Evolutionary conservation across 768 basidiomycete species (phyloP).

Genomic region (Floccularia luteovirens): DNA sequence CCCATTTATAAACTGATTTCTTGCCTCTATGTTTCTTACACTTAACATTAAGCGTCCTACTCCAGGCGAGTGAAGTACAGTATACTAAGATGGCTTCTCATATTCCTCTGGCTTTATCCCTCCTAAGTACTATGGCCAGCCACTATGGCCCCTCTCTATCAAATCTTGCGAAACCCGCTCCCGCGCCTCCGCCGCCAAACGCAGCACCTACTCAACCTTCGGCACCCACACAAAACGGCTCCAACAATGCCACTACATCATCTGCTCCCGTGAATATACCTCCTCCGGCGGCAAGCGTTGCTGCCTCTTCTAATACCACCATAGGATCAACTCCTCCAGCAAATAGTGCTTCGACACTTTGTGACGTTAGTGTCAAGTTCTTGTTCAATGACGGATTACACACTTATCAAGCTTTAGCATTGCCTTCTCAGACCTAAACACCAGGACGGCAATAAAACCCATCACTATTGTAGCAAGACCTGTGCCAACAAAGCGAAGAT

Average conservation of each 20-base stretch:
- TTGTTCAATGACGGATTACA: conserved; percentile 3
- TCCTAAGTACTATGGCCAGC: conserved; percentile 29
- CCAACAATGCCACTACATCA: conserved; percentile 15
- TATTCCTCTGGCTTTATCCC: conserved; percentile 37
- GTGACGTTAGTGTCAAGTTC: conserved; percentile 34
- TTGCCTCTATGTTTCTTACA: conserved; percentile 3
- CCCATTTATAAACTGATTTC: conserved; percentile 22
- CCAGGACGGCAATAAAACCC: conserved; percentile 45
- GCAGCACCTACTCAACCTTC: conserved; percentile 14
- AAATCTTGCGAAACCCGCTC: conserved; percentile 21
- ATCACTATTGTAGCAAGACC: conserved; percentile 52
- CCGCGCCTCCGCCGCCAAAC: conserved; percentile 10
- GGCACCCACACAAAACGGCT: background rate
- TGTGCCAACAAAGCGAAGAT: conserved; percentile 41
- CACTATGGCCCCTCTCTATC: conserved; percentile 26
- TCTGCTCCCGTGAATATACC: conserved; percentile 23
- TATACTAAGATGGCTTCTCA: conserved; percentile 30
- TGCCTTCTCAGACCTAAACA: conserved; percentile 52
- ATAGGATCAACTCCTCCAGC: conserved; percentile 17
- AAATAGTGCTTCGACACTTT: conserved; percentile 28
- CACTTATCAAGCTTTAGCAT: conserved; percentile 24
- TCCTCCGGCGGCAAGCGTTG: conserved; percentile 15
- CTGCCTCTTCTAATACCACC: conserved; percentile 14
- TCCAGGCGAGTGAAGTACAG: conserved; percentile 11
- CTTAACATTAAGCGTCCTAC: conserved; percentile 7